Evolutionary conservation across 139 green algal species (phyloP), one percentile per base, ranked within the genome.

Genomic region (Gonium pectorale): DNA sequence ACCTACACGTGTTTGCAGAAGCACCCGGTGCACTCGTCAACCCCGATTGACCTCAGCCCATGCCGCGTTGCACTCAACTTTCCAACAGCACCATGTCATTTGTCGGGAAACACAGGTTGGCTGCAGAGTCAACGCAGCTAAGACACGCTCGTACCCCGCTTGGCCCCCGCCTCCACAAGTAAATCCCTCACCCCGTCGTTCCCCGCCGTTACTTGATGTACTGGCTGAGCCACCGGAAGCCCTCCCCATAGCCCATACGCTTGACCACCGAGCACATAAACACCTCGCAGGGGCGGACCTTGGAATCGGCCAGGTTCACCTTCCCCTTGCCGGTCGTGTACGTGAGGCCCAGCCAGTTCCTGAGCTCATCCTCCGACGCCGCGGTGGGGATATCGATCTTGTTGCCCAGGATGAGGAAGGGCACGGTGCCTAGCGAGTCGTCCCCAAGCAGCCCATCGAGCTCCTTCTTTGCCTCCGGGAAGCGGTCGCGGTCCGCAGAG

Each of bases 281-380:
- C 21, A 89, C 94, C 89, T 99, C 97, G 64, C 98, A 96, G 1
- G 97, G 95, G 11, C 97, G 91, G 60, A 77, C 40, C 68, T 77
- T 77, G 43, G n/a, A 77, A 37, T 77, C 68, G 68, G 27, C 41
- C 31, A 77, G 80, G 85, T 95, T 95, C 13, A 98, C 95, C 91
- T 98, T 99, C 81, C 97, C 98, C 93, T 99, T 99, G 80, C 97
- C 97, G 1, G 96, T 99, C 6, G 97, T 99, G 93, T 97, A 94
- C 67, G 92, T 95, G 51, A 99, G 89, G 27, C 97, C 97, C 80
- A 99, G 91, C 46, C 85, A 93, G 75, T 98, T 93, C 40, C 97
- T 93, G 70, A 99, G 90, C 90, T 99, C 97, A 21, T 99, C 97
- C 87, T 98, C 95, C 31, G 89, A 93, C 2, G 88, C 90, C 40